Percentiles rank a stretch among this genome's conserved stretches.
Evolutionary conservation across 768 basidiomycete species (phyloP).

Genomic region (Termitomyces sp.): DNA sequence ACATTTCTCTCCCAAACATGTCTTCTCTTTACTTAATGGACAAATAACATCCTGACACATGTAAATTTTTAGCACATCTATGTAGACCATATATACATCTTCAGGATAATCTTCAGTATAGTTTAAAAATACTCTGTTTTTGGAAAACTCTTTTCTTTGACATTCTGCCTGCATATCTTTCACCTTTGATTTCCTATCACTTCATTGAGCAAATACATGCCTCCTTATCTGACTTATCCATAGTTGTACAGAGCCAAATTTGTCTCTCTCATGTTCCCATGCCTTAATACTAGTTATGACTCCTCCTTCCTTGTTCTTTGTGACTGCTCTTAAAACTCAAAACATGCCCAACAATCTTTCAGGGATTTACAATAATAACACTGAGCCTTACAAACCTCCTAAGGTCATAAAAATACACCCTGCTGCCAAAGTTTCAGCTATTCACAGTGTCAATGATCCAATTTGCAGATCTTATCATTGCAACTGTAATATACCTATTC

Average conservation of each 20-base stretch:
- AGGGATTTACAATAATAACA: not conserved
- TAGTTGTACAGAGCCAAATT: too few relatives aligned
- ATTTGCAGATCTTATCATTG: constrained; percentile 26
- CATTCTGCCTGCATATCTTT: not conserved
- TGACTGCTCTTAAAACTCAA: not conserved
- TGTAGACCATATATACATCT: not conserved
- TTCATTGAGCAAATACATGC: too few relatives aligned
- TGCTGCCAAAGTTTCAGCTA: constrained; percentile 34
- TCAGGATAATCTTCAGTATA: not conserved
- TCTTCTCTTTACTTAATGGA: too few relatives aligned
- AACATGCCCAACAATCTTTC: not conserved
- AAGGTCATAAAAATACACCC: constrained; percentile 14
- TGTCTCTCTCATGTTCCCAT: too few relatives aligned
- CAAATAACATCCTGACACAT: not conserved
- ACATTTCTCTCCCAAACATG: too few relatives aligned
- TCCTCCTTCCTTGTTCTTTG: not conserved
- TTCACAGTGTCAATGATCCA: constrained; percentile 30
- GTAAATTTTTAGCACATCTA: not conserved
- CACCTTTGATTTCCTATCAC: not conserved
- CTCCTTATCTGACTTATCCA: not conserved
- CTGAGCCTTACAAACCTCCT: not conserved
- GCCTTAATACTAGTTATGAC: too few relatives aligned
- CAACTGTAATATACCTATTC: constrained; percentile 41
- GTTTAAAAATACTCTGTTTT: too few relatives aligned
- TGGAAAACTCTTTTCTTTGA: not conserved